A percentile compares a stretch with the other conserved stretches of the same genome.
phyloP scores from a whole-genome alignment of 129 eudicot genomes.

The Chrysanthemum makinoi region DNA sequence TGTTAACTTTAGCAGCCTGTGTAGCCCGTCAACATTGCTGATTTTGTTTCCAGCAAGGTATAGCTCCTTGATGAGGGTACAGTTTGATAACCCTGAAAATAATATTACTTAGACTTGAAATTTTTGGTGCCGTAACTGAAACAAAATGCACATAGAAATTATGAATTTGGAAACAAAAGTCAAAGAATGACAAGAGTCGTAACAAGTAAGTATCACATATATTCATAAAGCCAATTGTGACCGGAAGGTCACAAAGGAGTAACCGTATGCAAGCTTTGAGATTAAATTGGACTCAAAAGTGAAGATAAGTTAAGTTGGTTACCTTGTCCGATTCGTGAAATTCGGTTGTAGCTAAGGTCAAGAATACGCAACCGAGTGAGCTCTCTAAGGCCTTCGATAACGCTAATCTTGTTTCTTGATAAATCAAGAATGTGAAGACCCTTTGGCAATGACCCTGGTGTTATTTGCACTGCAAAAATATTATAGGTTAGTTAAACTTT shows the following conservation, averaged over 20 bases:
- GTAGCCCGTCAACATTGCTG: constrained; percentile 81
- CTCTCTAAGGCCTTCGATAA: constrained; percentile 83
- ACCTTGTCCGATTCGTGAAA: constrained; percentile 88
- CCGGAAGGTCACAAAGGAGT: neutral
- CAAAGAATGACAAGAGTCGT: neutral
- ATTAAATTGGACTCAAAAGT: neutral
- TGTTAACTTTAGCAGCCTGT: constrained; percentile 71
- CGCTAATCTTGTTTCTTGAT: constrained; percentile 76
- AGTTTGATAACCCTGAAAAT: constrained; percentile 69
- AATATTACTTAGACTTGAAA: neutral
- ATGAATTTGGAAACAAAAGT: neutral
- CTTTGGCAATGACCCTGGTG: constrained; percentile 74
- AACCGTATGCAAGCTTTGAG: neutral
- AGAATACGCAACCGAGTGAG: constrained; percentile 72
- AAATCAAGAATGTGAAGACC: constrained; percentile 82
- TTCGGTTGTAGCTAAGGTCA: constrained; percentile 76
- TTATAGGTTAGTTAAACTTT: neutral
- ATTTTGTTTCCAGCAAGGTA: constrained; percentile 89
- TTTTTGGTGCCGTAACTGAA: neutral
- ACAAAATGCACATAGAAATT: too few relatives aligned
- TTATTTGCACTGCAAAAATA: constrained; percentile 54
- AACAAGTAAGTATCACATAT: neutral
- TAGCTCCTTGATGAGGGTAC: constrained; percentile 72
- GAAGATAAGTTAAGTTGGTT: constrained; percentile 15
- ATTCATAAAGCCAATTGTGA: neutral